Base-by-base conservation (phyloP, 2,329 filamentous ascomycete species). In the Aspergillus pseudoglaucus region DNA sequence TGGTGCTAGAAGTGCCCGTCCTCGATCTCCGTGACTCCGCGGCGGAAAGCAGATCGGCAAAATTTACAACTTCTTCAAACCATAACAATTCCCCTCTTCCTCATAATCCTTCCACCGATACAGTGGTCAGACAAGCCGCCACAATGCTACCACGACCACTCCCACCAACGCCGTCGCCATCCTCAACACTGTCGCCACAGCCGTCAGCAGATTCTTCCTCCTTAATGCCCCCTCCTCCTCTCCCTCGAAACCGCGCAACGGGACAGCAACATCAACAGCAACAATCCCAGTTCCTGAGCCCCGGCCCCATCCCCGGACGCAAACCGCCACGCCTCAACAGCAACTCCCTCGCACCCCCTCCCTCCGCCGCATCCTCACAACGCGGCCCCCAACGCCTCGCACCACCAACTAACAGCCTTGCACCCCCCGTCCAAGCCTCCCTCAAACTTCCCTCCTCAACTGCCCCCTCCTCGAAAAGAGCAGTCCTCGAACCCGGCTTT, bases 401-500 rank as follows among this genome's bases (percentile, higher is more conserved):
- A 3, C 66, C 68, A 10, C 58, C 60, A 1, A 73, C 56, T 65
- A 69, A 68, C 57, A 59, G 66, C 42, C 66, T 75, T 14, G 62
- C 69, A 38, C 66, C 75, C 7, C 59, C 60, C 6, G 41, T 67
- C 68, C 37, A 18, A 14, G 7, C 37, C 37, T 23, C 61, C 61
- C 35, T 73, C 68, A 64, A 66, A 53, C 55, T 22, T 5, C 22
- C 22, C 22, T 22, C 60, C n/a, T 48, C 71, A 79, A 66, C 87
- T 45, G 15, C 2, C 35, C 4, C 20, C n/a, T 52, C 66, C 12
- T 65, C 58, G 3, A 44, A 56, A 38, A 30, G 54, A 37, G 52
- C 51, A 4, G 76, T 85, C 7, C 81, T 98, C 4, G 80, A 83
- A n/a, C 93, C 93, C 0, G 91, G 93, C 27, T 90, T 91, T 74